Percentiles rank a stretch among this genome's conserved stretches.
phyloP scores from a whole-genome alignment of 108 stramenopile genomes.

The Mediolabrus comicus region DNA sequence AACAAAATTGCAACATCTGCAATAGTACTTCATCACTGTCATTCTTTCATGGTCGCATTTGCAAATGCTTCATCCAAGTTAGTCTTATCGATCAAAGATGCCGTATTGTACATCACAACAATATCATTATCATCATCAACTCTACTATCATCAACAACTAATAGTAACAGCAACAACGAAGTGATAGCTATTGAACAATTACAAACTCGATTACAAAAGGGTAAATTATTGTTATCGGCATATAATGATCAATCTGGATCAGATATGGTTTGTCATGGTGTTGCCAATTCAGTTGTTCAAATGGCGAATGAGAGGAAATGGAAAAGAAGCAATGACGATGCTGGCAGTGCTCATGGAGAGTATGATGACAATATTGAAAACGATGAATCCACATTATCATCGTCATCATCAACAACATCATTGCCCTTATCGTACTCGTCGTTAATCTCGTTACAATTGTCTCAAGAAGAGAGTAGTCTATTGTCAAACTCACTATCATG shows the following conservation, averaged over 20 bases:
- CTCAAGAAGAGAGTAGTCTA: constrained; percentile 9
- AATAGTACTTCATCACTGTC: not conserved
- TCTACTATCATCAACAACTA: not conserved
- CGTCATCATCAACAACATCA: not conserved
- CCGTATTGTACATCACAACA: not conserved
- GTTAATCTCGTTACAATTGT: not conserved
- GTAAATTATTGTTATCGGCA: not conserved
- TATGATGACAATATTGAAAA: not conserved
- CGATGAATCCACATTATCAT: not conserved
- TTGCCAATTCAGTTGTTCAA: not conserved
- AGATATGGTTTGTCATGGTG: not conserved
- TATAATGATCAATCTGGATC: not conserved
- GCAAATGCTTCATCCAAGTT: not conserved
- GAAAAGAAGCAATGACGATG: not conserved
- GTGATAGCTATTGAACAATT: not conserved
- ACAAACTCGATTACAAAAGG: not conserved
- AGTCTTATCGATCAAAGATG: not conserved
- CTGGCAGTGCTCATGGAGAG: not conserved
- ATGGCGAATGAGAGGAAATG: not conserved
- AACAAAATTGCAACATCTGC: not conserved
- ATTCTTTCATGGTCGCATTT: not conserved
- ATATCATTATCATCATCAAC: not conserved
- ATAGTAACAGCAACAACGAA: not conserved
- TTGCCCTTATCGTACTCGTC: not conserved
- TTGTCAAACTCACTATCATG: constrained; percentile 36